phyloP scores from a whole-genome alignment of 2,329 filamentous ascomycete species.

The Curvularia sp. region DNA sequence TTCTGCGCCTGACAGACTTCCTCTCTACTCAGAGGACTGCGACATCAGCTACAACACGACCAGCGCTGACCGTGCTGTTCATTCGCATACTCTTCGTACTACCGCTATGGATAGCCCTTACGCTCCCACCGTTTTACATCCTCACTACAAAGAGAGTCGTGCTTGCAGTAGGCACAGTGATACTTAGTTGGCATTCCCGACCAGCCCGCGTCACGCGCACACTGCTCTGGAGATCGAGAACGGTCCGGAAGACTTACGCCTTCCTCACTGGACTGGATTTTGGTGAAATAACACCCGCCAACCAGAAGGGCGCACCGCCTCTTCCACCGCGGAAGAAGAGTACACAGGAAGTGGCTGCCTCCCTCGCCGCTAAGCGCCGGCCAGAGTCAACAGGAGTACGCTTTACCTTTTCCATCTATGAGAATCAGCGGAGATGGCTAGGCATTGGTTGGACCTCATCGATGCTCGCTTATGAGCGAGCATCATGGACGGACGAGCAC shows the following conservation, averaged over 20 bases:
- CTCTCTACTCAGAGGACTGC: slow-evolving; percentile 88
- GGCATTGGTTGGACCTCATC: slow-evolving; percentile 94
- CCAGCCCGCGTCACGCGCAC: slow-evolving; percentile 84
- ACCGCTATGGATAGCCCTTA: slow-evolving; percentile 84
- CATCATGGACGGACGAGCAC: slow-evolving; percentile 95
- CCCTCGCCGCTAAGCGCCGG: slow-evolving; percentile 50
- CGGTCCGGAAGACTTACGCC: slow-evolving; percentile 71
- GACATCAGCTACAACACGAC: slow-evolving; percentile 87
- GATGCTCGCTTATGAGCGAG: slow-evolving; percentile 86
- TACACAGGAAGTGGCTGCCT: slow-evolving; percentile 57
- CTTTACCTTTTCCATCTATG: slow-evolving; percentile 95
- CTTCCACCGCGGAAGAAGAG: slow-evolving; percentile 55
- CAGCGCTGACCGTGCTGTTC: slow-evolving; percentile 87
- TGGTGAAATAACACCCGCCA: slow-evolving; percentile 52
- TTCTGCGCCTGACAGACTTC: slow-evolving; percentile 89
- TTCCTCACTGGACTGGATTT: slow-evolving; percentile 84
- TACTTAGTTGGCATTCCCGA: slow-evolving; percentile 90
- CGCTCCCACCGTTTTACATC: slow-evolving; percentile 80
- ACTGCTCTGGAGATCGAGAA: slow-evolving; percentile 86
- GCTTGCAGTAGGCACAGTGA: slow-evolving; percentile 83
- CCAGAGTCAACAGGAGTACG: slow-evolving; percentile 76
- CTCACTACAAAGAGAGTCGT: slow-evolving; percentile 86
- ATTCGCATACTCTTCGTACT: slow-evolving; percentile 87
- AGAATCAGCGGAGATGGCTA: slow-evolving; percentile 95
- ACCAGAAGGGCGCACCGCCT: slow-evolving; percentile 44